A percentile compares a stretch with the other conserved stretches of the same genome.
These are phyloP conservation scores for Colletotrichum cuscutae DNA, from an alignment of 2,329 filamentous ascomycete genomes.

Conservation along the genomic window DNA sequence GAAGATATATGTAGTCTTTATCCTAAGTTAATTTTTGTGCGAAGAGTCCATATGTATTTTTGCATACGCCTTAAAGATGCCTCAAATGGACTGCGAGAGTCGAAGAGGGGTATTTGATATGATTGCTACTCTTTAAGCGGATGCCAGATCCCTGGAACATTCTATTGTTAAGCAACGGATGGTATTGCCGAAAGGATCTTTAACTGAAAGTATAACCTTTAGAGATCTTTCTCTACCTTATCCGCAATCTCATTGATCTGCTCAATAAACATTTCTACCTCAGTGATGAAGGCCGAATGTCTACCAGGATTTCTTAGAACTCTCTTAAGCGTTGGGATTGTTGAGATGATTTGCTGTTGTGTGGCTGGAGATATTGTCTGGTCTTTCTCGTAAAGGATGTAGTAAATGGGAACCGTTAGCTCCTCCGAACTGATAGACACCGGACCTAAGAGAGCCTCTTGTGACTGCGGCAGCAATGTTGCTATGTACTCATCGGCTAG, in stretches of 20 bases:
- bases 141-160: no score
- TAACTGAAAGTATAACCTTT: neutral
- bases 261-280: slow-evolving; percentile 8
- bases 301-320: slow-evolving; percentile 19
- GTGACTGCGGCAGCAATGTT: slow-evolving; percentile 12
- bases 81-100: no score
- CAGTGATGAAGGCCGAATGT: slow-evolving; percentile 15
- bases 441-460: neutral
- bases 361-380: slow-evolving; percentile 2
- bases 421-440: neutral
- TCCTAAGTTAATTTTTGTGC: no score
- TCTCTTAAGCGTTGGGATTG: slow-evolving; percentile 5
- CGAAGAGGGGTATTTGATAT: no score
- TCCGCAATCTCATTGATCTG: slow-evolving; percentile 8
- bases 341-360: slow-evolving; percentile 8
- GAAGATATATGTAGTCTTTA: no score
- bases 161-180: no score
- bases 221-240: neutral
- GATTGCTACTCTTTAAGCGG: no score
- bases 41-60: no score
- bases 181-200: no score
- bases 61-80: no score
- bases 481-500: slow-evolving; percentile 1
- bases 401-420: slow-evolving; percentile 7
- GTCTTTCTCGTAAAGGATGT: slow-evolving; percentile 23